phyloP scores from a whole-genome alignment of 352 stramenopile species.

The Pythium folliculosum region DNA sequence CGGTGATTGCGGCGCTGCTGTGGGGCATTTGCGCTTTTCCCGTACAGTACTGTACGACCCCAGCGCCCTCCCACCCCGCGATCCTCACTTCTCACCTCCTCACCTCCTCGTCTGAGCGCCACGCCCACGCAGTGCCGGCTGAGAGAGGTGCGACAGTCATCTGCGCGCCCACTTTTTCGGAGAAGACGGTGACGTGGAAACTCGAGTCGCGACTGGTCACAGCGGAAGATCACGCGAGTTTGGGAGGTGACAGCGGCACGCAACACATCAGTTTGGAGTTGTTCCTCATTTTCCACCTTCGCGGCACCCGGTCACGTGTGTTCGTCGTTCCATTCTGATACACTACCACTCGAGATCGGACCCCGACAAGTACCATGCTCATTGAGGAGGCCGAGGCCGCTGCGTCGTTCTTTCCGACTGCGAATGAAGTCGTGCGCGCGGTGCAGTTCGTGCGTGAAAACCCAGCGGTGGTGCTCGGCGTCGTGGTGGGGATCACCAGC shows the following conservation, averaged over 20 bases:
- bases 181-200: constrained; percentile 1
- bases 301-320: no score
- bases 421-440: constrained; percentile 58
- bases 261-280: constrained; percentile 10
- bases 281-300: no score
- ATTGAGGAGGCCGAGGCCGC: constrained; percentile 43
- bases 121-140: not conserved
- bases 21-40: not conserved
- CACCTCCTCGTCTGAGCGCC: no score
- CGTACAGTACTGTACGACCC: no score
- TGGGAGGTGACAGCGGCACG: constrained; percentile 22
- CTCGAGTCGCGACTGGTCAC: constrained; percentile 18
- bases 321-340: not conserved
- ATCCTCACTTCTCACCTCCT: no score
- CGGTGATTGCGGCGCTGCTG: not conserved
- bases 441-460: constrained; percentile 73
- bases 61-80: no score
- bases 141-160: constrained; percentile 2
- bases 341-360: no score
- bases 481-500: constrained; percentile 67
- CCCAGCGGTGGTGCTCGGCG: constrained; percentile 56
- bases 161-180: not conserved
- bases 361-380: constrained; percentile 16
- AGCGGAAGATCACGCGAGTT: not conserved
- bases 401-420: constrained; percentile 65